Evolutionary conservation across 164 flowering plant genomes (phyloP).

Genomic region (Vitis vinifera): ASM3070453v1 NC_081812.1:11842001-11842500

Average conservation of each 20-base stretch:
- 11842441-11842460: slow-evolving; percentile 16
- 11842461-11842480: slow-evolving; percentile 6
- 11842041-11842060: slow-evolving; percentile 42
- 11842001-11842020: slow-evolving; percentile 81
- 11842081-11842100: slow-evolving; percentile 27
- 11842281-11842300: not conserved
- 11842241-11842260: slow-evolving; percentile 78
- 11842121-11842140: slow-evolving; percentile 48
- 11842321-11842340: slow-evolving; percentile 18
- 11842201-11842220: slow-evolving; percentile 89
- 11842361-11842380: no score
- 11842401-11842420: no score
- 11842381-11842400: no score
- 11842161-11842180: slow-evolving; percentile 75
- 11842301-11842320: slow-evolving; percentile 11
- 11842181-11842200: slow-evolving; percentile 90
- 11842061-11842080: slow-evolving; percentile 4
- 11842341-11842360: not conserved
- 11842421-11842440: slow-evolving; percentile 6
- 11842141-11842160: slow-evolving; percentile 63
- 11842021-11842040: slow-evolving; percentile 84
- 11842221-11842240: slow-evolving; percentile 80
- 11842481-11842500: slow-evolving; percentile 5
- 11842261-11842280: slow-evolving; percentile 60
- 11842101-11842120: slow-evolving; percentile 37